Base-by-base conservation (phyloP, 83 land plant genomes). In the Picea abies region DNA sequence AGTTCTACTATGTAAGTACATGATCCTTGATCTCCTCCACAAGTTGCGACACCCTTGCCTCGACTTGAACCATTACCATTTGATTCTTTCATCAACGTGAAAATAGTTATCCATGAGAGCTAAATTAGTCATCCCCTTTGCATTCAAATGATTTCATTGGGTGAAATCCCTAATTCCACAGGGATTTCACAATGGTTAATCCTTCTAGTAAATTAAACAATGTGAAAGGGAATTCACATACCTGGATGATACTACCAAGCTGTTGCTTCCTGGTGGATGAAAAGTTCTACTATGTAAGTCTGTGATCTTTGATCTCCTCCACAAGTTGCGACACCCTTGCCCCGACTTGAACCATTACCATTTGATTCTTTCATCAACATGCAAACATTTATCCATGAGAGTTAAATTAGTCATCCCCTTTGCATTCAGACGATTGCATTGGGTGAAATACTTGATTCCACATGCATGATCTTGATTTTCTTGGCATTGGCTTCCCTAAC, bases 211-310 rank as follows among this genome's bases (percentile, higher is more conserved):
- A 26, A 26, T 26, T 26, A 26, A 26, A 26, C 29, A 26, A 26
- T 26, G 29, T 26, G 29, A 26, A 26, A 26, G 29, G 29, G 29
- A 26, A 26, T 26, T 26, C 29, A 4, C 64, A 14, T 63, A 97
- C 99, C 99, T 98, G 99, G 78, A 92, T 84, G 76, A 98, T 90
- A 16, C 99, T 99, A 56, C 99, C 99, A 79, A 98, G 86, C 82
- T 98, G 99, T 84, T 98, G 99, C 88, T 98, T 97, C 79, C 94
- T 84, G 65, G 96, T 98, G 49, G 99, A 98, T 10, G 99, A 98
- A 73, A 91, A 96, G 80, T 98, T 98, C 91, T 98, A 96, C 81
- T 96, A 80, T 16, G 97, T 96, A 35, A 98, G 86, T 22, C 97
- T 98, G 82, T 92, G 84, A 71, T 91, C 92, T 77, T 92, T 90